These are phyloP conservation scores for Solanum sejunctum DNA, from an alignment of 257 asterid genomes.

Conservation along the genomic window DNA sequence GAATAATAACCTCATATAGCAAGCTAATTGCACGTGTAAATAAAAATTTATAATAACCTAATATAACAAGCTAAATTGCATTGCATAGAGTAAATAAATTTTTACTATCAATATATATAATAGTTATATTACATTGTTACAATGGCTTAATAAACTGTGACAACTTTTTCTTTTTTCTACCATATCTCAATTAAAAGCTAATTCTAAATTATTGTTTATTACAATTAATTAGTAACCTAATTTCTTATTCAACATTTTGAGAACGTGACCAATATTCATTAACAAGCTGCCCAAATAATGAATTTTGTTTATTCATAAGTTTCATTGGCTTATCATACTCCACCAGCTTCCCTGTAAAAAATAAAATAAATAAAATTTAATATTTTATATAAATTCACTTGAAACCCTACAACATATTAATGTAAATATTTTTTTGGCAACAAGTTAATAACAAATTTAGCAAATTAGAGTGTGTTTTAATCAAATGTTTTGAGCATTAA, in stretches of 20 bases:
- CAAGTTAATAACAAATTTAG: background rate
- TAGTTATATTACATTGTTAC: background rate
- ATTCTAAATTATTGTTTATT: no score
- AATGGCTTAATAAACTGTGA: background rate
- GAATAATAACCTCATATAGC: no score
- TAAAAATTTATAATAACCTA: background rate
- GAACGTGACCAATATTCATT: slow-evolving; percentile 20
- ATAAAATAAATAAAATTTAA: no score
- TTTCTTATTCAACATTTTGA: background rate
- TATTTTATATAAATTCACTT: background rate
- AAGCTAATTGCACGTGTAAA: no score
- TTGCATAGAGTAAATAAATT: no score
- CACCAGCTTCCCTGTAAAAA: slow-evolving; percentile 11
- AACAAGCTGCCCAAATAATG: slow-evolving; percentile 25
- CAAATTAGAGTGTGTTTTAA: background rate
- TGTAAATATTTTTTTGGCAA: no score
- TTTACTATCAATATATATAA: background rate
- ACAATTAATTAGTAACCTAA: background rate
- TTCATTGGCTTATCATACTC: slow-evolving; percentile 23
- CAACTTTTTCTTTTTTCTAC: background rate
- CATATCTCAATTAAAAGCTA: no score
- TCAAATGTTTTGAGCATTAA: background rate
- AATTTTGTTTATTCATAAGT: slow-evolving; percentile 10
- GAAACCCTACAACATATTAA: background rate
- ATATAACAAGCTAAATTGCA: background rate